A percentile compares a stretch with the other conserved stretches of the same genome.
Evolutionary conservation across 2,329 filamentous ascomycete species (phyloP).

Genomic region (Diaporthe aspalathi): DNA sequence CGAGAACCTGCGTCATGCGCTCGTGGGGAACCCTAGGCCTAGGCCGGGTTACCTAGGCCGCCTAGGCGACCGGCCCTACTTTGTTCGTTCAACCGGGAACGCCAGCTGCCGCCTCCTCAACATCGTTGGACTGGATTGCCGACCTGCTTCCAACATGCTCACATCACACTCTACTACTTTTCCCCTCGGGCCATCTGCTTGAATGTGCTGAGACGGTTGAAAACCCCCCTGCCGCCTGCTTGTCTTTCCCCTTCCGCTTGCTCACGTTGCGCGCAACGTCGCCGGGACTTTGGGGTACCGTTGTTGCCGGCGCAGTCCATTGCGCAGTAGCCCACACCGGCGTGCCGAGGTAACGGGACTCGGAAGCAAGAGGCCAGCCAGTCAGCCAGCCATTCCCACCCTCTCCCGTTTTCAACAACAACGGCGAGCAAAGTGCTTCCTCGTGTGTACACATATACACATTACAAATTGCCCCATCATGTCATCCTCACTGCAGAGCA

Average conservation of each 20-base stretch:
- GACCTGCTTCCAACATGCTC: background rate
- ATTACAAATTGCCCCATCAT: slow-evolving; percentile 8
- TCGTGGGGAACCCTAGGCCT: slow-evolving; percentile 14
- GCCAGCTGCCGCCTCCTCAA: slow-evolving; percentile 5
- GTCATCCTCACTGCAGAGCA: slow-evolving; percentile 33
- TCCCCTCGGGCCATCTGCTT: too few species aligned
- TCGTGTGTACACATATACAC: background rate
- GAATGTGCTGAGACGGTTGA: background rate
- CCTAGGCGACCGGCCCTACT: slow-evolving; percentile 21
- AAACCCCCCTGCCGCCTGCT: background rate
- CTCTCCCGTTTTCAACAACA: background rate
- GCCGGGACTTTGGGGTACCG: slow-evolving; percentile 14
- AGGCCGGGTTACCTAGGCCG: background rate
- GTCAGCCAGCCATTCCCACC: background rate
- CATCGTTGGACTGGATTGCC: background rate
- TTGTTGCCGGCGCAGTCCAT: slow-evolving; percentile 13
- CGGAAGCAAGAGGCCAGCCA: background rate
- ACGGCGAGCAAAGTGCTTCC: background rate
- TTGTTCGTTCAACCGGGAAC: slow-evolving; percentile 6
- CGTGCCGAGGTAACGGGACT: slow-evolving; percentile 34
- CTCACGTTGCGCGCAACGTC: background rate
- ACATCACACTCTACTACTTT: background rate
- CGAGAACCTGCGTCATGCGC: slow-evolving; percentile 27
- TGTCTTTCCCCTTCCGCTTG: background rate
- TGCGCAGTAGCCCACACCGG: slow-evolving; percentile 4